A percentile compares a stretch with the other conserved stretches of the same genome.
Conservation (phyloP, 2,329 filamentous ascomycete species). For the Penicillium sp. region DNA sequence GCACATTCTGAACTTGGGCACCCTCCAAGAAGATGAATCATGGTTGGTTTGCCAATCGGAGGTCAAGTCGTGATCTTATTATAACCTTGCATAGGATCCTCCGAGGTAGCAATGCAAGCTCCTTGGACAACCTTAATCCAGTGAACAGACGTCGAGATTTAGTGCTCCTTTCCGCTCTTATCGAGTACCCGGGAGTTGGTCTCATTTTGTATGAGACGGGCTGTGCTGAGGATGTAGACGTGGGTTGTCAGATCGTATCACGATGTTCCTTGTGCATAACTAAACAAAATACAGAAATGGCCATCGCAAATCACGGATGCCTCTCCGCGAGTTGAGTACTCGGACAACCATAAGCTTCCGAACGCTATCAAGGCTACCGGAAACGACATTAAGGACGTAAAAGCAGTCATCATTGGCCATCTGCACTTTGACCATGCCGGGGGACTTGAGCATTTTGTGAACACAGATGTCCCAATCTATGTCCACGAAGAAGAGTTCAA, state of each 20-base stretch:
- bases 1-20: slow-evolving; percentile 47
- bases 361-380: slow-evolving; percentile 38
- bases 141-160: slow-evolving; percentile 44
- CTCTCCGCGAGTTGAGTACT: slow-evolving; percentile 39
- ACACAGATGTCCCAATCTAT: slow-evolving; percentile 45
- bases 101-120: slow-evolving; percentile 41
- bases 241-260: slow-evolving; percentile 22
- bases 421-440: slow-evolving; percentile 51
- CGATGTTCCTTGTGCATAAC: not conserved
- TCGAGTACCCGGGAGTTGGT: slow-evolving; percentile 46
- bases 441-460: slow-evolving; percentile 46
- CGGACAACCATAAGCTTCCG: slow-evolving; percentile 33
- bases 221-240: slow-evolving; percentile 43
- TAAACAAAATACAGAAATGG: slow-evolving; percentile 29
- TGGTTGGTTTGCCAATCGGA: slow-evolving; percentile 29
- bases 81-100: slow-evolving; percentile 29
- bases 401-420: slow-evolving; percentile 48
- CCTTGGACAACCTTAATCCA: slow-evolving; percentile 36
- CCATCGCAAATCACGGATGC: slow-evolving; percentile 37
- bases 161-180: slow-evolving; percentile 43
- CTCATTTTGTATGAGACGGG: slow-evolving; percentile 49
- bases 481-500: slow-evolving; percentile 50
- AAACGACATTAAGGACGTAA: slow-evolving; percentile 48
- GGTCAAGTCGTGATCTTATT: not conserved
- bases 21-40: slow-evolving; percentile 48